Conservation (phyloP, 495 filamentous ascomycete species). For the Coniosporium apollinis region DNA sequence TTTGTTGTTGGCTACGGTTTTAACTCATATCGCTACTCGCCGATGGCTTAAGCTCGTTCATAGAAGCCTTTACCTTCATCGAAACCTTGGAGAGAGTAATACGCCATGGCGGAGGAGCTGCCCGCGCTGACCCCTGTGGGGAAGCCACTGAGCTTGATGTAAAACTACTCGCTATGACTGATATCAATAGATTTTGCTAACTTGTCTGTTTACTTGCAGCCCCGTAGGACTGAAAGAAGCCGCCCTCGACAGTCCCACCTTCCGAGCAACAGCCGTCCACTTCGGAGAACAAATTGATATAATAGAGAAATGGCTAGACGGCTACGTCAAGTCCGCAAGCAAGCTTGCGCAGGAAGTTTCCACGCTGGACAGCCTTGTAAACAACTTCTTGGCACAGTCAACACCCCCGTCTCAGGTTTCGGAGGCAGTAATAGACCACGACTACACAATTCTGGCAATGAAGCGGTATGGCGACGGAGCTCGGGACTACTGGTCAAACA, state of each 20-base stretch:
- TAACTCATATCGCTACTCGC: too few species aligned
- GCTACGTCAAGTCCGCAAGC: conserved; percentile 59
- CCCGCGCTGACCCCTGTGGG: conserved; percentile 31
- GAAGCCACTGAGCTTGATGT: conserved; percentile 42
- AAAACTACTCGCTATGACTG: conserved; percentile 9
- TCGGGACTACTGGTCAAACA: conserved; percentile 67
- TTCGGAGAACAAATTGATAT: conserved; percentile 84
- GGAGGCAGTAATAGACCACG: conserved; percentile 77
- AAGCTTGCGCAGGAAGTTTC: conserved; percentile 61
- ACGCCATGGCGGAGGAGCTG: conserved; percentile 15
- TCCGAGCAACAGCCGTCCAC: conserved; percentile 73
- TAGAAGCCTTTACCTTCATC: not conserved
- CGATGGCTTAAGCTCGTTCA: too few species aligned
- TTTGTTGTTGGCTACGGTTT: too few species aligned
- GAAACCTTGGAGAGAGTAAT: not conserved
- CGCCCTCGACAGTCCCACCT: conserved; percentile 87
- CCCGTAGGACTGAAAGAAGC: conserved; percentile 92
- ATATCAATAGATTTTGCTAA: not conserved
- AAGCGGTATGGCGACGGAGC: conserved; percentile 69
- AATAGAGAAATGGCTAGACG: conserved; percentile 86
- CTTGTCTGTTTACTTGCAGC: conserved; percentile 26
- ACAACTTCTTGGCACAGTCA: conserved; percentile 53
- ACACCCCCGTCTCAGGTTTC: conserved; percentile 54
- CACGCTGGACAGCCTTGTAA: conserved; percentile 51
- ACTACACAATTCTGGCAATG: conserved; percentile 80